phyloP scores from a whole-genome alignment of 192 early-diverging fungal species.

The Umbelopsis vinacea region DNA sequence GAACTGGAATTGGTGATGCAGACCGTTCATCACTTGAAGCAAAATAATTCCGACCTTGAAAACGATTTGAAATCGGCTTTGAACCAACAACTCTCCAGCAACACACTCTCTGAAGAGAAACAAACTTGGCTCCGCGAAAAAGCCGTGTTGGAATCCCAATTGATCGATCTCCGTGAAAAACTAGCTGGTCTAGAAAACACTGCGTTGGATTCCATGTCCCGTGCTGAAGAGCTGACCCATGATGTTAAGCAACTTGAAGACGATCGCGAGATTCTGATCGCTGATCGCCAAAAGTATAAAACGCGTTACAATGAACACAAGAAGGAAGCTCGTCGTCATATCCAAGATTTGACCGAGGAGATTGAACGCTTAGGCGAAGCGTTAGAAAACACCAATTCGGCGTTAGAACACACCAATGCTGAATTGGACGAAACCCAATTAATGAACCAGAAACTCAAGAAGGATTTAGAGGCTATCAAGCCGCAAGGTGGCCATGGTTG shows the following conservation, averaged over 20 bases:
- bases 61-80: constrained; percentile 5
- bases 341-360: constrained; percentile 17
- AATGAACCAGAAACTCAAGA: constrained; percentile 22
- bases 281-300: constrained; percentile 21
- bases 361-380: constrained; percentile 14
- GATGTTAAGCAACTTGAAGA: constrained; percentile 18
- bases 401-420: constrained; percentile 19
- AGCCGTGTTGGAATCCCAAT: constrained; percentile 21
- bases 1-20: constrained; percentile 16
- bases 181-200: constrained; percentile 29
- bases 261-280: constrained; percentile 4
- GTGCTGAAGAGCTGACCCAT: constrained; percentile 5
- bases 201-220: constrained; percentile 24
- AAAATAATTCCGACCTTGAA: constrained; percentile 1
- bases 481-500: not conserved
- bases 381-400: not conserved
- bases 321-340: constrained; percentile 21
- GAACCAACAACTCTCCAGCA: not conserved
- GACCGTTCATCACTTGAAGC: not conserved
- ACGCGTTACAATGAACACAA: constrained; percentile 13
- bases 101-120: not conserved
- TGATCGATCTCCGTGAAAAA: constrained; percentile 22
- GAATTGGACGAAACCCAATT: constrained; percentile 19
- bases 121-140: constrained; percentile 17
- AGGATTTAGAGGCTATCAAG: constrained; percentile 9